Percentiles rank a stretch among this genome's conserved stretches.
These are phyloP conservation scores for Colletotrichum eremochloae DNA, from an alignment of 2,329 filamentous ascomycete species.

Conservation along the genomic window DNA sequence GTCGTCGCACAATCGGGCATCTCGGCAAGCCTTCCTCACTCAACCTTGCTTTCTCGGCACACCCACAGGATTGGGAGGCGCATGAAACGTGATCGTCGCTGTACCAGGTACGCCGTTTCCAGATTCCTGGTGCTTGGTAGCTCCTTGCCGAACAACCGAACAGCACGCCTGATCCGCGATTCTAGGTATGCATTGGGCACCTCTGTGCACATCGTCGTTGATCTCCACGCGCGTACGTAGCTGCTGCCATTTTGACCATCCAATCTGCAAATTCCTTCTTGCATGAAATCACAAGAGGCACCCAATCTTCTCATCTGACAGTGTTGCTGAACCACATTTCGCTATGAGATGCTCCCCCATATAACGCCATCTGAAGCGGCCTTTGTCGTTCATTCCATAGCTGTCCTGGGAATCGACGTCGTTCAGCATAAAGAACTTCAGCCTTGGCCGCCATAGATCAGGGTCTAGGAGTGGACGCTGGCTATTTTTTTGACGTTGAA, in stretches of 20 bases:
- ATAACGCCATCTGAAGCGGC: slow-evolving; percentile 31
- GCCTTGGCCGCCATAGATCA: neutral
- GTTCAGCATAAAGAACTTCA: slow-evolving; percentile 5
- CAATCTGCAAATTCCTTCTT: slow-evolving; percentile 12
- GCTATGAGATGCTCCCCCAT: slow-evolving; percentile 29
- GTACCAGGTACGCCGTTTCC: slow-evolving; percentile 13
- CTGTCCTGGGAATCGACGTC: slow-evolving; percentile 21
- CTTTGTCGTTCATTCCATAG: slow-evolving; percentile 15
- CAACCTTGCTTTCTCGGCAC: slow-evolving; percentile 5
- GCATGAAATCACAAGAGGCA: slow-evolving; percentile 18
- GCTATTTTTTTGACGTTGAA: slow-evolving; percentile 15
- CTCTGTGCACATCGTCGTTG: neutral
- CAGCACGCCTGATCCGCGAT: neutral
- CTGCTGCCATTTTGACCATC: slow-evolving; percentile 21
- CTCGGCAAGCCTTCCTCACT: slow-evolving; percentile 1
- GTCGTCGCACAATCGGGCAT: neutral
- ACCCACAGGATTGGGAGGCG: slow-evolving; percentile 10
- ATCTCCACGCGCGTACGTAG: slow-evolving; percentile 10
- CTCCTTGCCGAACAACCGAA: slow-evolving; percentile 1
- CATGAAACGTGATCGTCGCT: slow-evolving; percentile 27
- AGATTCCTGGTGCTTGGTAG: neutral
- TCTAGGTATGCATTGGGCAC: neutral
- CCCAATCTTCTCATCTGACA: slow-evolving; percentile 39
- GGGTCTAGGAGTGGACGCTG: neutral
- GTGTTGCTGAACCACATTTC: slow-evolving; percentile 17